Base-by-base conservation (phyloP, 2,329 filamentous ascomycete species). In the Aaosphaeria pasadenensis region DNA sequence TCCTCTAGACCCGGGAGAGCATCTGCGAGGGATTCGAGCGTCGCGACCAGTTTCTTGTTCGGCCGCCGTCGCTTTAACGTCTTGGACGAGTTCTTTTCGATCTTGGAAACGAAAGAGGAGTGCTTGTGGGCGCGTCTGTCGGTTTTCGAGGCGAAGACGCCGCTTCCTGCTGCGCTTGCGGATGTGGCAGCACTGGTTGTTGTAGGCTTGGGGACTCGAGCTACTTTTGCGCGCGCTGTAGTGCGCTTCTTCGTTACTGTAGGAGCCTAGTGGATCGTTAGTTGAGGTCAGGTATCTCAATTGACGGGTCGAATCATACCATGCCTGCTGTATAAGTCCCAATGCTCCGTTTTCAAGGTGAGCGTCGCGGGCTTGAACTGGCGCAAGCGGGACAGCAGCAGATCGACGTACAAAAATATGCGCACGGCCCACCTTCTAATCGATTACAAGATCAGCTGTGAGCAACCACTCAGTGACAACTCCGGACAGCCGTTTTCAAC, bases 101-200 rank as follows among this genome's bases (percentile, higher is more conserved):
- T 87, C 54, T 85, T 87, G 17, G 84, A 86, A 30, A 95, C 77
- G 55, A 97, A 90, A 11, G 85, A 74, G 0, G 87, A 87, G 76
- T 89, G 89, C 66, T 91, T 91, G 60, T 95, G 89, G 32, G 79
- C 75, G 28, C 86, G 87, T 75, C 92, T 95, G 75, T 95, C 89
- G 65, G 82, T 85, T 72, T 96, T 97, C 54, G 80, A 84, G 46
- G 84, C 80, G 51, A 84, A 75, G 71, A 92, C 91, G 11, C 79
- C 76, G 42, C 73, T 64, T 56, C 73, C 60, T 77, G 64, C 62
- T 40, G 43, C 41, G 33, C 7, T 9, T 9, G 41, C 24, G 9
- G 9, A 7, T 32, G 41, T 17, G 32, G 41, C 39, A 11, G 45
- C 30, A 31, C n/a, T 11, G 43, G 31, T 42, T 7, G 40, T 9